Evolutionary conservation across 305 asterid genomes (phyloP), one percentile per base, ranked within the genome.

Genomic region (Solanum hybrid): DNA sequence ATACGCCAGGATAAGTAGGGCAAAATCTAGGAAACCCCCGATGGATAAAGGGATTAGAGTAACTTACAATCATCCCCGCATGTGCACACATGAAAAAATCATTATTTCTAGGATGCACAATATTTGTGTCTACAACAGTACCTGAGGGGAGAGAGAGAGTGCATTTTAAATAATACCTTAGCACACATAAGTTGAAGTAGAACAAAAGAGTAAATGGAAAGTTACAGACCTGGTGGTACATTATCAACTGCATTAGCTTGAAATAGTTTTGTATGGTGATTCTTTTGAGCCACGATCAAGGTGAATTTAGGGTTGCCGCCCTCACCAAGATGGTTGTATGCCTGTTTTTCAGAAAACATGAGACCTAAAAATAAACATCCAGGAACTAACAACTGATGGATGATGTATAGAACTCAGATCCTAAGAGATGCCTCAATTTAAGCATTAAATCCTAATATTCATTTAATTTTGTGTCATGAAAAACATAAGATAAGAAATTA

Each of bases 11-110:
- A 81, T 41, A 37, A 85, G 7, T 27, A 29, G 76, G 75, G 20
- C 33, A 29, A 29, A 31, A 81, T 36, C 83, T 68, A 37, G 75
- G 36, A 68, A 88, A 57, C 7, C 24, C 68, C 31, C 37, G 31
- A 31, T 88, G 90, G 38, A 20, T 45, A 84, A 88, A 88, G 79
- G 37, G 45, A 79, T 77, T 77, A 33, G 87, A 31, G 86, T 32
- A 92, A 94, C 97, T 93, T 94, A 97, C 99, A 22, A 94, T 93
- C 90, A 95, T 90, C 87, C 98, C 98, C 10, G 97, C 94, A 26
- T 97, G 99, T 90, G 98, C 91, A 87, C 98, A 96, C 98, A 96
- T 93, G 92, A 93, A 97, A 90, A 97, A 96, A 90, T 97, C 99
- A 91, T 95, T 95, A 70, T 94, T 90, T 91, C 91, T 95, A 15